phyloP scores from a whole-genome alignment of 306 rosid genomes.

The Elaeagnus macrophylla region DNA sequence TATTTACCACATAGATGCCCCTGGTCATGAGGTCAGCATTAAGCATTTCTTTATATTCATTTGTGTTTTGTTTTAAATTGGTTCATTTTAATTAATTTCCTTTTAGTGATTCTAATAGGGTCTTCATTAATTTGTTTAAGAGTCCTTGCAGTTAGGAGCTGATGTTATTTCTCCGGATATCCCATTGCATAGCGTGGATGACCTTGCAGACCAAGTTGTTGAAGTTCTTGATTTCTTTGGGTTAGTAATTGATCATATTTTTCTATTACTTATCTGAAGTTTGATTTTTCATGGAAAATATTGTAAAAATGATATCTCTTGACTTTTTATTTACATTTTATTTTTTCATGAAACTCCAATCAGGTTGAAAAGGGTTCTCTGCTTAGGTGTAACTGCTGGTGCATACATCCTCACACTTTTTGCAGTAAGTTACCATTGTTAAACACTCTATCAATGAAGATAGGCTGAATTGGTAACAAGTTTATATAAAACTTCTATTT shows the following conservation, averaged over 20 bases:
- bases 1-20: conserved; percentile 84
- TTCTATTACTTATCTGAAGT: neutral
- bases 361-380: conserved; percentile 72
- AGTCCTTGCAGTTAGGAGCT: conserved; percentile 79
- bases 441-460: neutral
- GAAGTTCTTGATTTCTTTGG: conserved; percentile 84
- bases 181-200: conserved; percentile 72
- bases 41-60: conserved; percentile 1
- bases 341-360: conserved; percentile 12
- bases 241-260: conserved; percentile 25
- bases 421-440: conserved; percentile 49
- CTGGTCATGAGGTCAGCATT: conserved; percentile 81
- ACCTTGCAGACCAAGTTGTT: conserved; percentile 70
- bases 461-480: conserved; percentile 12
- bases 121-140: conserved; percentile 41
- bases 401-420: conserved; percentile 74
- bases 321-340: neutral
- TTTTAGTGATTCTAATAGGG: conserved; percentile 16
- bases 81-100: neutral
- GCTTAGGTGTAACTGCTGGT: conserved; percentile 85
- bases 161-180: conserved; percentile 71
- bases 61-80: neutral
- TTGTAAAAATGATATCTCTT: neutral
- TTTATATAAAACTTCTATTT: conserved; percentile 13
- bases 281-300: neutral